Evolutionary conservation across 352 stramenopile species (phyloP).

Genomic region (Phytophthora ohioensis): DNA sequence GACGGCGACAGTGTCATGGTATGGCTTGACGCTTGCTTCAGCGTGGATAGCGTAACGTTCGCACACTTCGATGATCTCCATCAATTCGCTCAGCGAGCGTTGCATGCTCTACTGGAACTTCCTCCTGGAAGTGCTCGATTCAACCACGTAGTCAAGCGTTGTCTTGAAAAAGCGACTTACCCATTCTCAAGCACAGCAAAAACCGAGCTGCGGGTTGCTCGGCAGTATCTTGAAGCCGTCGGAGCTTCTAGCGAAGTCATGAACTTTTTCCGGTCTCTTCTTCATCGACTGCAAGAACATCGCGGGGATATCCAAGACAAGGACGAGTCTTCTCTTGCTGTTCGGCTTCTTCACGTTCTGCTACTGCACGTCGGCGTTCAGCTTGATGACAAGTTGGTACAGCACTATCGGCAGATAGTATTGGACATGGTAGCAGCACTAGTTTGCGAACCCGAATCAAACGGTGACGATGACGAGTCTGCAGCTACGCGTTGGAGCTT

Average conservation of each 20-base stretch:
- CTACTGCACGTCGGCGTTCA: conserved; percentile 61
- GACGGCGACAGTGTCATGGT: conserved; percentile 25
- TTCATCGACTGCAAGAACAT: conserved; percentile 40
- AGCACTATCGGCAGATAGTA: conserved; percentile 42
- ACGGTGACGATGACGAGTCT: conserved; percentile 26
- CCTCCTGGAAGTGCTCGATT: conserved; percentile 31
- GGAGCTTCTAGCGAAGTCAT: conserved; percentile 34
- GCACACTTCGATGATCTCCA: conserved; percentile 60
- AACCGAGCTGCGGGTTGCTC: conserved; percentile 19
- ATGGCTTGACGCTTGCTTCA: conserved; percentile 75
- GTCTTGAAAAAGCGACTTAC: conserved; percentile 37
- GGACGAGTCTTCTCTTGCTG: conserved; percentile 37
- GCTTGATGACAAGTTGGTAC: conserved; percentile 39
- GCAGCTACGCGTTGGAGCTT: conserved; percentile 39
- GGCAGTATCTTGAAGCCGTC: conserved; percentile 39
- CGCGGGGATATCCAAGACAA: conserved; percentile 21
- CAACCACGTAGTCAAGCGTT: conserved; percentile 27
- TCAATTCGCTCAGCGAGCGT: conserved; percentile 41
- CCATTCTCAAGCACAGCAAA: conserved; percentile 19
- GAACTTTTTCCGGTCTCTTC: conserved; percentile 28
- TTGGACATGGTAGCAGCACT: conserved; percentile 37
- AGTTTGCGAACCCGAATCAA: conserved; percentile 16
- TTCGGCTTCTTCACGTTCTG: conserved; percentile 52
- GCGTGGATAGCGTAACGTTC: conserved; percentile 39
- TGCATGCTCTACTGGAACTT: conserved; percentile 42